Percentiles rank a stretch among this genome's conserved stretches.
These are phyloP conservation scores for Podaxis sp. DNA, from an alignment of 768 basidiomycete species.

Conservation along the genomic window DNA sequence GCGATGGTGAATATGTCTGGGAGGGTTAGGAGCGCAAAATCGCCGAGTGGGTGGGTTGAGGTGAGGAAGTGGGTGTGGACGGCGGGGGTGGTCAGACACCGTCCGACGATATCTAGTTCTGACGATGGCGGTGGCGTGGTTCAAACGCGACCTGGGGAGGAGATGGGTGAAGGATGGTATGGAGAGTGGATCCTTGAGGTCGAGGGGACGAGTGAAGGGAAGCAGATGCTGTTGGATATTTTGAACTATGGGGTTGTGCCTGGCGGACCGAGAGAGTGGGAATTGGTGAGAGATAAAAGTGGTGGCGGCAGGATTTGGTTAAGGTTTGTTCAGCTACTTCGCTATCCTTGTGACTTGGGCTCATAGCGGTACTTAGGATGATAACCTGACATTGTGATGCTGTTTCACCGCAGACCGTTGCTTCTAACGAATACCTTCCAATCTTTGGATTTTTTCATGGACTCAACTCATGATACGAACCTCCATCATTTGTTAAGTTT, in stretches of 20 bases:
- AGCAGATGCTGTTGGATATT: slow-evolving; percentile 55
- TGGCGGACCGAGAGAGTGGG: slow-evolving; percentile 43
- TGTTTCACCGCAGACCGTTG: neutral
- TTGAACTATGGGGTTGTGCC: slow-evolving; percentile 26
- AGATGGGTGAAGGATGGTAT: slow-evolving; percentile 66
- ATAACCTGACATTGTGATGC: neutral
- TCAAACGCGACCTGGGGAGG: slow-evolving; percentile 12
- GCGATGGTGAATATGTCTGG: slow-evolving; percentile 44
- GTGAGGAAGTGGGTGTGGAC: slow-evolving; percentile 70
- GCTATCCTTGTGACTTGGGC: neutral
- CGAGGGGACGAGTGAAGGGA: slow-evolving; percentile 71
- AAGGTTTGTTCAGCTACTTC: slow-evolving; percentile 38
- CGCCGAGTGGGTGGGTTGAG: slow-evolving; percentile 56
- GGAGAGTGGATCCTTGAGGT: slow-evolving; percentile 83
- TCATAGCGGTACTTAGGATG: neutral
- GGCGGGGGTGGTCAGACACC: slow-evolving; percentile 38
- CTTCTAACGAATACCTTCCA: neutral
- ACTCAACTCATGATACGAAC: neutral
- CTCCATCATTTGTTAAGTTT: neutral
- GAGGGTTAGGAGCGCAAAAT: slow-evolving; percentile 58
- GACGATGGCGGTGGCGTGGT: neutral
- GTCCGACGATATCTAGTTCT: slow-evolving; percentile 31
- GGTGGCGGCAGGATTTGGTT: slow-evolving; percentile 62
- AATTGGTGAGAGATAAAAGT: slow-evolving; percentile 63
- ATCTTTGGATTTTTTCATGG: neutral